Evolutionary conservation across 768 basidiomycete species (phyloP).

Genomic region (Rhodotorula babjevae): DNA sequence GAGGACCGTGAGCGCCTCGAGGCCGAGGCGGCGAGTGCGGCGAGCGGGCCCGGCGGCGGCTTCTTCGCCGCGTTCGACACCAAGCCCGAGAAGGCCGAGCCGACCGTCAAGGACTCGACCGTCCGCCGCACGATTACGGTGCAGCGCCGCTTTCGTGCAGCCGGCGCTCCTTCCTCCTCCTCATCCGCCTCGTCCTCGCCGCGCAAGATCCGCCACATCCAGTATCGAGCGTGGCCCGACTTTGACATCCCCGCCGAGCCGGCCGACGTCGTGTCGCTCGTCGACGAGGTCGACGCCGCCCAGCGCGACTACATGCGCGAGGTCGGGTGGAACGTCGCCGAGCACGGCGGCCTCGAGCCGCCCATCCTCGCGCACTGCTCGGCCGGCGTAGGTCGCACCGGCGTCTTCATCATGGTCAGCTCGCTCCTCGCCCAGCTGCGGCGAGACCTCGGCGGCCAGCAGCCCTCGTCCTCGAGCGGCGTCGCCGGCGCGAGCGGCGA

Average conservation of each 20-base stretch:
- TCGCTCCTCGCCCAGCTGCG: slow-evolving; percentile 66
- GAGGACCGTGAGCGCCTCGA: slow-evolving; percentile 1
- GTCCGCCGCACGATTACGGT: slow-evolving; percentile 60
- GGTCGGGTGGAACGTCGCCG: slow-evolving; percentile 28
- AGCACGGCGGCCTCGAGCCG: slow-evolving; percentile 24
- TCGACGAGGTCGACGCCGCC: slow-evolving; percentile 62
- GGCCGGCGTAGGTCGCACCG: slow-evolving; percentile 91
- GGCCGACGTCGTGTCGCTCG: slow-evolving; percentile 64
- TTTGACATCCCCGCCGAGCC: slow-evolving; percentile 89
- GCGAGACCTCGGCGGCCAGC: slow-evolving; percentile 50
- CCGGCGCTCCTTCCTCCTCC: not conserved
- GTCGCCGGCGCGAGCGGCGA: not conserved
- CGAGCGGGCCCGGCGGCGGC: slow-evolving; percentile 17
- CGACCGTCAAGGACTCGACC: slow-evolving; percentile 36
- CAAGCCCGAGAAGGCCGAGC: not conserved
- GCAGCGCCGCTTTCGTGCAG: slow-evolving; percentile 52
- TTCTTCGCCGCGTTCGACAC: slow-evolving; percentile 39
- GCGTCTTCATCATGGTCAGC: slow-evolving; percentile 76
- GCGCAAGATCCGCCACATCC: slow-evolving; percentile 66
- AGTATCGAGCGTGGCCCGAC: slow-evolving; percentile 94
- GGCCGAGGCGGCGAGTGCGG: slow-evolving; percentile 1
- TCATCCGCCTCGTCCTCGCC: not conserved
- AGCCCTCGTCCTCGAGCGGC: no score
- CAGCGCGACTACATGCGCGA: slow-evolving; percentile 26
- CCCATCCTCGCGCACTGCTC: slow-evolving; percentile 83